Percentiles rank a stretch among this genome's conserved stretches.
Conservation (phyloP, 345 rosid species). For the Fremontodendron californicum region DNA sequence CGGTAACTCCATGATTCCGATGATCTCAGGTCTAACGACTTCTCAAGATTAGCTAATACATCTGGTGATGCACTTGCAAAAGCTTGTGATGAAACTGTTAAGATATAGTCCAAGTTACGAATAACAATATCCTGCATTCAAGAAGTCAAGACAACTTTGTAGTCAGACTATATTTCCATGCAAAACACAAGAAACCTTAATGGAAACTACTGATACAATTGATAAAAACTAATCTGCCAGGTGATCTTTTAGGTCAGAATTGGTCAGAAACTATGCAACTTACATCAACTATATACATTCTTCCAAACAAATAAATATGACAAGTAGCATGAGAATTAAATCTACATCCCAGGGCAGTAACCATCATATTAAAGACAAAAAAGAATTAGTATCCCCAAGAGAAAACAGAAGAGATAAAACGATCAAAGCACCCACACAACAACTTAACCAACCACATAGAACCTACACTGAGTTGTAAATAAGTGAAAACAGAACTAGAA, state of each 20-base stretch:
- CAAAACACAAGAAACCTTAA: background rate
- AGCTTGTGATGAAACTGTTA: constrained; percentile 60
- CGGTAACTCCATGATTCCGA: constrained; percentile 86
- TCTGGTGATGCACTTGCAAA: constrained; percentile 70
- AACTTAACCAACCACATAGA: background rate
- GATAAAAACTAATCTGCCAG: background rate
- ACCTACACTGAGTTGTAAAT: background rate
- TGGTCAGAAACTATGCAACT: background rate
- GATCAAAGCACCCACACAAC: too few relatives aligned
- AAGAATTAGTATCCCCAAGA: background rate
- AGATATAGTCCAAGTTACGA: constrained; percentile 81
- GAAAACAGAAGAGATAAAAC: background rate
- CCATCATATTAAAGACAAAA: background rate
- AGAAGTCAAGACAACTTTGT: constrained; percentile 14
- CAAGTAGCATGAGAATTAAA: background rate
- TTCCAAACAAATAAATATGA: background rate
- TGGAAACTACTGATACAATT: background rate
- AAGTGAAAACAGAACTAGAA: background rate
- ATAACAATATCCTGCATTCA: constrained; percentile 72
- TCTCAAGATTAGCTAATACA: constrained; percentile 78
- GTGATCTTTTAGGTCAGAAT: background rate
- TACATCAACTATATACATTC: background rate
- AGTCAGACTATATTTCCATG: constrained; percentile 1
- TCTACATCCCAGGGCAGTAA: background rate
- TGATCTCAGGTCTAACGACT: constrained; percentile 68